Conservation (phyloP, 768 basidiomycete species). For the Termitomyces titanicus region DNA sequence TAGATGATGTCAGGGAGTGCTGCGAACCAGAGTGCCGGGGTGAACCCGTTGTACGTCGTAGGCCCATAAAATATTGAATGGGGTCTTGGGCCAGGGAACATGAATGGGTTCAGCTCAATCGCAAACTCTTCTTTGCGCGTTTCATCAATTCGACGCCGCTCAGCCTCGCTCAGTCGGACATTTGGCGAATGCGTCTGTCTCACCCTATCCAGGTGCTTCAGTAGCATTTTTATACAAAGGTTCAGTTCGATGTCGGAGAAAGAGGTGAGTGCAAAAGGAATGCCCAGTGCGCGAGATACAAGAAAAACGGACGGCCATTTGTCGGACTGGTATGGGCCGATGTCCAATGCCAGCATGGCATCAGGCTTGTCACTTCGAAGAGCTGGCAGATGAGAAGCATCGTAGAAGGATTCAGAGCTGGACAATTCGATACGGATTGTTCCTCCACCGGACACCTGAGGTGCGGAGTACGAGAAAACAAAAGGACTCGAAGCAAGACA, state of each 20-base stretch:
- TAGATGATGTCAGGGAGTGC: background rate
- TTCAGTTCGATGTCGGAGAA: background rate
- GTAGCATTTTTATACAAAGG: background rate
- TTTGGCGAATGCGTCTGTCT: background rate
- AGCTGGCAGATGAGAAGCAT: conserved; percentile 3
- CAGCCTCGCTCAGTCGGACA: background rate
- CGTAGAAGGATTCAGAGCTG: conserved; percentile 12
- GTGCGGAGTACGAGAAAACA: conserved; percentile 30
- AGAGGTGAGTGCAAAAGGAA: conserved; percentile 22
- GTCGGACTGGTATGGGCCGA: conserved; percentile 32
- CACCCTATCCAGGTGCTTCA: background rate
- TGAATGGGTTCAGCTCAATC: conserved; percentile 19
- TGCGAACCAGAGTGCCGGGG: background rate
- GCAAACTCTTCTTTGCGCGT: conserved; percentile 1
- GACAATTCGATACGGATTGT: conserved; percentile 33
- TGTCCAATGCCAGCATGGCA: conserved; percentile 38
- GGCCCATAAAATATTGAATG: conserved; percentile 2
- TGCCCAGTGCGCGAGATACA: conserved; percentile 20
- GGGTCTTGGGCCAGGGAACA: conserved; percentile 15
- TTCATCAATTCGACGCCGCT: conserved; percentile 1
- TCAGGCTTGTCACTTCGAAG: conserved; percentile 26
- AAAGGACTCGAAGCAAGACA: conserved; percentile 25
- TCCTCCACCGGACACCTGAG: conserved; percentile 33
- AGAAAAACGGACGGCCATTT: conserved; percentile 33
- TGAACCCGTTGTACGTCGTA: conserved; percentile 13